Percentiles rank a stretch among this genome's conserved stretches.
phyloP scores from a whole-genome alignment of 305 asterid genomes.

The Solanum hybrid region DNA sequence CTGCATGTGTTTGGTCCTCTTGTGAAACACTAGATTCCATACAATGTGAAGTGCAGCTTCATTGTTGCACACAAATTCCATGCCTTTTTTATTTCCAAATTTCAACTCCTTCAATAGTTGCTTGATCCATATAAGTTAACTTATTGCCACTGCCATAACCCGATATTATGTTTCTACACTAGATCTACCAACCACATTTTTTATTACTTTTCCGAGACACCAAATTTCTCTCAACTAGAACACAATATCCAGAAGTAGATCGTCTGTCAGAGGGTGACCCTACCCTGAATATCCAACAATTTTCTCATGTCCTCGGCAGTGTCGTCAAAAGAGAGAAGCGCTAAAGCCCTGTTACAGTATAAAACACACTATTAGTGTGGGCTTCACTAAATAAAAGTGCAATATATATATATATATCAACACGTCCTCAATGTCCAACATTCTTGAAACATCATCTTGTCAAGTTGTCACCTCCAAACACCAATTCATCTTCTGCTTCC shows the following conservation, averaged over 20 bases:
- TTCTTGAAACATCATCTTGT: background rate
- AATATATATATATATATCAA: no score
- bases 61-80: background rate
- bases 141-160: background rate
- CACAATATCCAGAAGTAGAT: background rate
- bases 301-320: background rate
- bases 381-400: background rate
- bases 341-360: background rate
- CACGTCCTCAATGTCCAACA: background rate
- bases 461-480: background rate
- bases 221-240: background rate
- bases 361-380: background rate
- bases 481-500: background rate
- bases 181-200: background rate
- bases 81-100: background rate
- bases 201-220: background rate
- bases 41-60: background rate
- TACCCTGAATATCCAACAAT: no score
- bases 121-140: background rate
- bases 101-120: background rate
- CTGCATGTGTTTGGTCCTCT: background rate
- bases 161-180: background rate
- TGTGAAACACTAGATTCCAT: background rate
- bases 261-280: background rate
- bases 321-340: background rate